These are phyloP conservation scores for Fusarium ramigenum DNA, from an alignment of 2,329 filamentous ascomycete species.

Conservation along the genomic window DNA sequence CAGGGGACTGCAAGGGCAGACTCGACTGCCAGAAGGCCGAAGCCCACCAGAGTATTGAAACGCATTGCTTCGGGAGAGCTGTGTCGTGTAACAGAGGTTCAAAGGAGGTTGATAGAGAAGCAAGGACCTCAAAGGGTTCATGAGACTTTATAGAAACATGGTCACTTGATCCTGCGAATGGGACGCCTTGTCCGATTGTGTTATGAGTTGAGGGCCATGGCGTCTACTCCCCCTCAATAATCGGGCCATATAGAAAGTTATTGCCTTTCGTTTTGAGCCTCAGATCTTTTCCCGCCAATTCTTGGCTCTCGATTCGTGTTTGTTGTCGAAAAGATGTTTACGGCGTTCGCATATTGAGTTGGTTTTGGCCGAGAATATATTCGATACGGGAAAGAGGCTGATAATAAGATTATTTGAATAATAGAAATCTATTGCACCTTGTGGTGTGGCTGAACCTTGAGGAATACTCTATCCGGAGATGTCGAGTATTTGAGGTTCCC, in stretches of 20 bases:
- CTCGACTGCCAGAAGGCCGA: conserved; percentile 9
- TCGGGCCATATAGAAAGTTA: neutral
- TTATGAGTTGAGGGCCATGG: neutral
- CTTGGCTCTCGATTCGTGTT: neutral
- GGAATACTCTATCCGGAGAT: neutral
- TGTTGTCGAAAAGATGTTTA: neutral
- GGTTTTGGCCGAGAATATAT: neutral
- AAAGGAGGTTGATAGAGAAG: neutral
- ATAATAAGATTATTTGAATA: neutral
- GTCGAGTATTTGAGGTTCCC: neutral
- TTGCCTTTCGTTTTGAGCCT: neutral
- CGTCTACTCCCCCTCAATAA: neutral
- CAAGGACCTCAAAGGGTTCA: neutral
- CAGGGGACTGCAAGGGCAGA: conserved; percentile 13
- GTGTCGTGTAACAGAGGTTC: neutral
- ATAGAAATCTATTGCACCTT: neutral
- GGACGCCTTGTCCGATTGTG: neutral
- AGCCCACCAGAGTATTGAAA: neutral
- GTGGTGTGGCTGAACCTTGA: neutral
- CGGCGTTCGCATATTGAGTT: neutral
- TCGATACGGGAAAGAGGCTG: neutral
- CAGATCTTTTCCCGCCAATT: neutral
- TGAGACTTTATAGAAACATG: neutral
- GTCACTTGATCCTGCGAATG: neutral
- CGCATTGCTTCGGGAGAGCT: conserved; percentile 7